Conservation (phyloP, 352 stramenopile genomes). For the Pythium coloratum region DNA sequence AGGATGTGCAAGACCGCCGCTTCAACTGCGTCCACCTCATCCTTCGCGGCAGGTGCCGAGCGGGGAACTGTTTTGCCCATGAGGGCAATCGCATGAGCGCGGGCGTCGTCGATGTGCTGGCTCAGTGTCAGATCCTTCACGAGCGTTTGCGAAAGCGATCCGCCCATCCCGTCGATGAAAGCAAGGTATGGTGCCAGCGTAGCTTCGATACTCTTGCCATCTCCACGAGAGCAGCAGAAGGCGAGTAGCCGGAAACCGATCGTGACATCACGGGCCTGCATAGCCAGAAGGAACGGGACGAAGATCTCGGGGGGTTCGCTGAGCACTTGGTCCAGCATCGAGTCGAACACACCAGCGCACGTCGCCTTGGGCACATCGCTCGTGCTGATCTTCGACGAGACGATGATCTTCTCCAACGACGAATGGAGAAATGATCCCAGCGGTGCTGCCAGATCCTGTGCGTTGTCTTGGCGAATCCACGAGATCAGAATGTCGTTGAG, state of each 20-base stretch:
- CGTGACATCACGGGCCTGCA: slow-evolving; percentile 69
- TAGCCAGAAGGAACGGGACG: slow-evolving; percentile 78
- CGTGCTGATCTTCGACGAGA: slow-evolving; percentile 73
- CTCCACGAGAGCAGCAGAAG: slow-evolving; percentile 68
- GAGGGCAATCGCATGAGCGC: slow-evolving; percentile 57
- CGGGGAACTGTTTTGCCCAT: slow-evolving; percentile 35
- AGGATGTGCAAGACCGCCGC: slow-evolving; percentile 54
- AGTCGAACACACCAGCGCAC: slow-evolving; percentile 69
- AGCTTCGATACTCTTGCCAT: slow-evolving; percentile 50
- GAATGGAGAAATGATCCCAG: slow-evolving; percentile 64
- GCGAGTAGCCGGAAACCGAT: slow-evolving; percentile 75
- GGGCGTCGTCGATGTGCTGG: slow-evolving; percentile 80
- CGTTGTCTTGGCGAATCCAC: slow-evolving; percentile 80
- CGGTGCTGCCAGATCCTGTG: slow-evolving; percentile 55
- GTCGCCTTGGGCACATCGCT: slow-evolving; percentile 62
- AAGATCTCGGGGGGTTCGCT: slow-evolving; percentile 68
- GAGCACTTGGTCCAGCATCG: slow-evolving; percentile 79
- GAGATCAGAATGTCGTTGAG: slow-evolving; percentile 84
- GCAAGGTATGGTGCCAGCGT: slow-evolving; percentile 63
- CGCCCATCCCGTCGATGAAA: slow-evolving; percentile 59
- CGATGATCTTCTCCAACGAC: slow-evolving; percentile 70
- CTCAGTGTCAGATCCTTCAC: slow-evolving; percentile 71
- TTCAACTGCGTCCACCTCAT: slow-evolving; percentile 71
- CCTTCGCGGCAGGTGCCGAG: slow-evolving; percentile 21
- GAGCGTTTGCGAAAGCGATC: slow-evolving; percentile 48